A percentile compares a stretch with the other conserved stretches of the same genome.
Evolutionary conservation across 108 stramenopile genomes (phyloP).

Genomic region (Skeletonema grethae): DNA sequence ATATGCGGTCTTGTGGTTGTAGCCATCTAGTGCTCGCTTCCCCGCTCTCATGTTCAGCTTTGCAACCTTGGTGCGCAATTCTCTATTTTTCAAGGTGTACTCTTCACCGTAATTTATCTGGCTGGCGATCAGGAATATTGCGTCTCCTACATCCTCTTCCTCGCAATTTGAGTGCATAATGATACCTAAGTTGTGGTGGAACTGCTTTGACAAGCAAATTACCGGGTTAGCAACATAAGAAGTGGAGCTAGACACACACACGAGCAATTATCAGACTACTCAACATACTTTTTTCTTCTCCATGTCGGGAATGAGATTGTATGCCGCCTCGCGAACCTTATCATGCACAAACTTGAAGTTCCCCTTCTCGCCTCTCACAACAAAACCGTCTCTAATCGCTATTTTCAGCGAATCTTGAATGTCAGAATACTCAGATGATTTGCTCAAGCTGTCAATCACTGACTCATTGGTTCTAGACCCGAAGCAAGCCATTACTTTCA

Average conservation of each 20-base stretch:
- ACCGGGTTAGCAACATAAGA: background rate
- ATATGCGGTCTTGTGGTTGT: background rate
- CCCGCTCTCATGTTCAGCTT: constrained; percentile 26
- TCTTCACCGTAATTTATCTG: constrained; percentile 7
- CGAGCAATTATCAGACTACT: background rate
- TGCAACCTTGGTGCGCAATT: constrained; percentile 4
- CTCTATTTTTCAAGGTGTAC: background rate
- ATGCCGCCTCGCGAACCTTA: constrained; percentile 60
- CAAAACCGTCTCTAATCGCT: constrained; percentile 28
- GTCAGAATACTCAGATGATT: background rate
- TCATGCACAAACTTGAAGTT: constrained; percentile 53
- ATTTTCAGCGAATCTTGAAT: constrained; percentile 8
- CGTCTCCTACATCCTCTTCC: background rate
- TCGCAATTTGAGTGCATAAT: background rate
- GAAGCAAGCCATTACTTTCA: constrained; percentile 43
- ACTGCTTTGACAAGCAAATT: background rate
- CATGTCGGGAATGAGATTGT: constrained; percentile 40
- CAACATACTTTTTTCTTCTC: constrained; percentile 15
- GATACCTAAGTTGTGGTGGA: constrained; percentile 1
- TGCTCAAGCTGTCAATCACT: constrained; percentile 4
- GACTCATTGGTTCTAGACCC: constrained; percentile 25
- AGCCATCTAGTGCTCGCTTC: constrained; percentile 8
- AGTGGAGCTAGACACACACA: too few relatives aligned
- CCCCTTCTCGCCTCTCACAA: background rate
- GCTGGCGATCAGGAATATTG: constrained; percentile 3